A percentile compares a stretch with the other conserved stretches of the same genome.
Evolutionary conservation across 2,329 filamentous ascomycete genomes (phyloP).

Genomic region (Lasiodiplodia hormozganensis): DNA sequence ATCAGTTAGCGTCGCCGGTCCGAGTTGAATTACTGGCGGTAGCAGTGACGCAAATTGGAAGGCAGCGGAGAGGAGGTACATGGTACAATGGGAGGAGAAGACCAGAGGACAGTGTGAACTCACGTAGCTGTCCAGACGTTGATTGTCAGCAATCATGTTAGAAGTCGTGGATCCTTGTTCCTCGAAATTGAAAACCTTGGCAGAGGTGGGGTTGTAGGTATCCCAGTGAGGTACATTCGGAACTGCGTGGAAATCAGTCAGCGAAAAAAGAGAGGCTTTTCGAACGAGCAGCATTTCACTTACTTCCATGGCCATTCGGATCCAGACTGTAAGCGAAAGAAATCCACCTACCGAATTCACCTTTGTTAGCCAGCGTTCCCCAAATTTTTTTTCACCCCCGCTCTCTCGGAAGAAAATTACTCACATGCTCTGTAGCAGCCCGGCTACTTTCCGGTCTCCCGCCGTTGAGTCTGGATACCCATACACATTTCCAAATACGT

Average conservation of each 20-base stretch:
- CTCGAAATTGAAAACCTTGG: not conserved
- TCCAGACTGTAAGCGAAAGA: conserved; percentile 12
- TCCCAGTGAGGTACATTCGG: not conserved
- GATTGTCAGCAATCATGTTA: not conserved
- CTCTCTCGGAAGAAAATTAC: not conserved
- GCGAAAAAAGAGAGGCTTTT: not conserved
- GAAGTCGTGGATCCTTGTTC: not conserved
- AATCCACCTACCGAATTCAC: not conserved
- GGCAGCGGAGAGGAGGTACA: no score
- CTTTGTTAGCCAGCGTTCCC: not conserved
- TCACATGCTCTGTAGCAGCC: conserved; percentile 8
- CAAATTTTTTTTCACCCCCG: not conserved
- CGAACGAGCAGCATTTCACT: not conserved
- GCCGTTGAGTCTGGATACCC: not conserved
- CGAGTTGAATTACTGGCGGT: no score
- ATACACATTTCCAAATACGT: not conserved
- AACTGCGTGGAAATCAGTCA: not conserved
- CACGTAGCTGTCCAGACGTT: not conserved
- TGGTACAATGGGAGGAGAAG: no score
- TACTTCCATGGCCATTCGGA: not conserved
- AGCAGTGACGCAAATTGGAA: no score
- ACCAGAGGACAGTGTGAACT: not conserved
- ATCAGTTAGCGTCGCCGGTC: no score
- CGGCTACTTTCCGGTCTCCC: not conserved
- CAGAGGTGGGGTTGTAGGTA: not conserved